Base-by-base conservation (phyloP, 2,329 filamentous ascomycete genomes). In the Hypoxylon rubiginosum region DNA sequence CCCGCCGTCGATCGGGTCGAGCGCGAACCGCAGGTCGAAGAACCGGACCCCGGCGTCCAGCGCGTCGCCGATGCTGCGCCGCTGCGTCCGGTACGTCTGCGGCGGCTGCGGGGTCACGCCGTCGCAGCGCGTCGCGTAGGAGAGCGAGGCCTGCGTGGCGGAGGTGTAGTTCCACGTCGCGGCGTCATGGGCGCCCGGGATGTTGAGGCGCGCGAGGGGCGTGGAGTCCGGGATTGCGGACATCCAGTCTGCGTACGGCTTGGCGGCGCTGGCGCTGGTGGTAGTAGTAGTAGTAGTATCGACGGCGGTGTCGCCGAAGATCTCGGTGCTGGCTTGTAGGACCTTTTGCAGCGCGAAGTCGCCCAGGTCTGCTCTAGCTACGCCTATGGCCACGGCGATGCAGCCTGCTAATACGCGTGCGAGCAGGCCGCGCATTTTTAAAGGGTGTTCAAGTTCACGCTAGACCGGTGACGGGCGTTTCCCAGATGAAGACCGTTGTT, bases 151-250 rank as follows among this genome's bases (percentile, higher is more conserved):
- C 68, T 84, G 82, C 0, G 81, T 83, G 0, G 75, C 73, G 24
- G 76, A 74, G 10, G 76, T 80, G 69, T 85, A 86, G 72, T 85
- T 85, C 84, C 84, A 86, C 0, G 84, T 85, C 1, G 81, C 79
- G 3, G 80, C 78, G 70, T 86, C 84, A 73, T 86, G 84, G 3
- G 79, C 81, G 1, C 84, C 84, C 2, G 84, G 84, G 41, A 86
- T 81, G 67, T 82, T 85, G 73, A 86, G 79, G 17, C 82, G 82
- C 2, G 81, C 77, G 0, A 86, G 67, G 2, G 71, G 77, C 0
- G 78, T 83, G 13, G 76, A 64, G 66, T 86, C 83, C 1, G 79
- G 71, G 43, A 83, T 77, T 0, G 49, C 58, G 24, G 77, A 76
- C 84, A 86, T 86, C 84, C 84, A 85, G 45, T 73, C 74, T 2